phyloP scores from a whole-genome alignment of 108 stramenopile species.

The Stephanodiscus triporus region DNA sequence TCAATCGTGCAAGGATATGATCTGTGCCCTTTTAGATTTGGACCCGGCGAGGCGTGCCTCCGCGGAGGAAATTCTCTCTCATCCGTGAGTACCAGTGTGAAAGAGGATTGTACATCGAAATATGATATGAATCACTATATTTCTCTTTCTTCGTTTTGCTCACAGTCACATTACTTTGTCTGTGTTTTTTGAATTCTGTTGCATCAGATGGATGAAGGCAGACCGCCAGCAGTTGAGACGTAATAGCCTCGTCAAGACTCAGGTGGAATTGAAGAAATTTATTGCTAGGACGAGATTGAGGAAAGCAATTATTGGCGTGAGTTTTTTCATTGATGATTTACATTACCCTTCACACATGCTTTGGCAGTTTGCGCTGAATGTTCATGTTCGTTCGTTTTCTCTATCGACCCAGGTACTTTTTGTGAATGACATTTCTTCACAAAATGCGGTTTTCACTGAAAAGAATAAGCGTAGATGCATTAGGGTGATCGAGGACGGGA shows the following conservation, averaged over 20 bases:
- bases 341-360: neutral
- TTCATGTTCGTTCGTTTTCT: neutral
- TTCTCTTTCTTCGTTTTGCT: neutral
- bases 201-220: constrained; percentile 52
- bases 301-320: constrained; percentile 44
- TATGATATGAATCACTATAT: neutral
- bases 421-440: constrained; percentile 9
- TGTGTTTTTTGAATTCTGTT: constrained; percentile 25
- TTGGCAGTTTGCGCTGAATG: too few relatives aligned
- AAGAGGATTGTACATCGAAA: neutral
- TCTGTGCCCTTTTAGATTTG: constrained; percentile 63
- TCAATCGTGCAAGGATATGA: constrained; percentile 80
- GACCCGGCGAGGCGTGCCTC: constrained; percentile 60
- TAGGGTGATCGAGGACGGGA: neutral
- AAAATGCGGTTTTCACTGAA: constrained; percentile 34
- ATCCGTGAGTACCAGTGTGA: constrained; percentile 13
- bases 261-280: constrained; percentile 39
- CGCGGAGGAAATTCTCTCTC: constrained; percentile 57
- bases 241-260: constrained; percentile 21
- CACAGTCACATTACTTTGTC: constrained; percentile 8
- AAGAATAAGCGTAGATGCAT: constrained; percentile 20
- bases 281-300: constrained; percentile 55
- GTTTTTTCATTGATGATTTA: neutral
- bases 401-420: constrained; percentile 15
- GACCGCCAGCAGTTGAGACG: constrained; percentile 30